phyloP scores from a whole-genome alignment of 768 basidiomycete species.

The Macrolepiota dolichaula region DNA sequence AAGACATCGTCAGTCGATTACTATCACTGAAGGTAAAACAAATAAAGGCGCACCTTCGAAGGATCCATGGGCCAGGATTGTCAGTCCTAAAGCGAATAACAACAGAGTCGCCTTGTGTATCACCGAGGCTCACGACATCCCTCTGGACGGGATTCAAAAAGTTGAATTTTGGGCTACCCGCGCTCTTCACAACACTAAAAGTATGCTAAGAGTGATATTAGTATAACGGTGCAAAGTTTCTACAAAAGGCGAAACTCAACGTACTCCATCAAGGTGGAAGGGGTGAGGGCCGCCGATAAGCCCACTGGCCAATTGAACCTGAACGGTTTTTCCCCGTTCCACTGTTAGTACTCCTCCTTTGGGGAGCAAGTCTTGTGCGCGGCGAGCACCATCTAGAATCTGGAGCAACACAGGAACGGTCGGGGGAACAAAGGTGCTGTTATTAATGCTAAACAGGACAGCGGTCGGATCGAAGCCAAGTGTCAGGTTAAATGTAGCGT shows the following conservation, averaged over 20 bases:
- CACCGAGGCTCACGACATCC: constrained; percentile 39
- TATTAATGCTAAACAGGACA: constrained; percentile 32
- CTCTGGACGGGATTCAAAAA: constrained; percentile 42
- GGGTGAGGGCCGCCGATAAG: constrained; percentile 29
- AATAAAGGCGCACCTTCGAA: constrained; percentile 29
- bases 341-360: constrained; percentile 38
- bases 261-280: constrained; percentile 45
- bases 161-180: constrained; percentile 30
- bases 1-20: background rate
- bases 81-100: constrained; percentile 60
- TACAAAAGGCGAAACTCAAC: constrained; percentile 28
- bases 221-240: constrained; percentile 29
- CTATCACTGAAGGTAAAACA: background rate
- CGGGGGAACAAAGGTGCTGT: constrained; percentile 22
- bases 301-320: constrained; percentile 36
- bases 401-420: constrained; percentile 36
- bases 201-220: constrained; percentile 18
- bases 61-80: constrained; percentile 62
- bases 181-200: constrained; percentile 41
- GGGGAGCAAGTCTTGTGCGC: constrained; percentile 36
- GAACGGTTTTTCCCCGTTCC: constrained; percentile 42
- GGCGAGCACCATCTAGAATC: constrained; percentile 32
- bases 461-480: constrained; percentile 7
- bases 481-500: constrained; percentile 17
- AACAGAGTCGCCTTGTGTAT: constrained; percentile 34